These are phyloP conservation scores for Aureobasidium namibiae DNA, from an alignment of 2,329 filamentous ascomycete species.

Conservation along the genomic window DNA sequence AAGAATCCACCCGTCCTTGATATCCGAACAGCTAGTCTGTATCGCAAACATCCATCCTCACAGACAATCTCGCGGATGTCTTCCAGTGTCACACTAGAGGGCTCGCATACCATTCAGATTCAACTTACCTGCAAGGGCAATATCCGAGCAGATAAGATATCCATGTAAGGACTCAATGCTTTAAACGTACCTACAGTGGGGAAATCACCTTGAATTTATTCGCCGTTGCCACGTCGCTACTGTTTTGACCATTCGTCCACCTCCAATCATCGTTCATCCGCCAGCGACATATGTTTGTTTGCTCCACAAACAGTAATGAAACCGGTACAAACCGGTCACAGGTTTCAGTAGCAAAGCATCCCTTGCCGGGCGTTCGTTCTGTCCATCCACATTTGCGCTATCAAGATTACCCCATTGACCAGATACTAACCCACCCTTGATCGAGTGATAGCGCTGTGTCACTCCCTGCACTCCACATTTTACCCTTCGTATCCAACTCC, in stretches of 20 bases:
- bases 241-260: background rate
- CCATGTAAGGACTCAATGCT: background rate
- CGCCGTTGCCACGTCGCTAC: constrained; percentile 7
- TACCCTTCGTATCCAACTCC: background rate
- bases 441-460: constrained; percentile 5
- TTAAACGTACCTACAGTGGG: background rate
- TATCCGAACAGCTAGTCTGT: background rate
- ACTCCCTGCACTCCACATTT: constrained; percentile 6
- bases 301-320: constrained; percentile 7
- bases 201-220: background rate
- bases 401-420: constrained; percentile 3
- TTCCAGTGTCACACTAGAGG: background rate
- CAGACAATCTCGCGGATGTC: background rate
- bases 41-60: background rate
- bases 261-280: background rate
- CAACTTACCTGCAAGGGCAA: background rate
- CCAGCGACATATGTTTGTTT: background rate
- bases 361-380: constrained; percentile 2
- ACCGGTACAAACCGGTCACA: background rate
- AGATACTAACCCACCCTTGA: background rate
- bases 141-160: background rate
- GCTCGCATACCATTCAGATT: background rate
- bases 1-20: constrained; percentile 12
- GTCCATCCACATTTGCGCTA: constrained; percentile 3
- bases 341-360: background rate